Conservation (phyloP, 2,329 filamentous ascomycete genomes). For the Cladosporium sphaerospermum region DNA sequence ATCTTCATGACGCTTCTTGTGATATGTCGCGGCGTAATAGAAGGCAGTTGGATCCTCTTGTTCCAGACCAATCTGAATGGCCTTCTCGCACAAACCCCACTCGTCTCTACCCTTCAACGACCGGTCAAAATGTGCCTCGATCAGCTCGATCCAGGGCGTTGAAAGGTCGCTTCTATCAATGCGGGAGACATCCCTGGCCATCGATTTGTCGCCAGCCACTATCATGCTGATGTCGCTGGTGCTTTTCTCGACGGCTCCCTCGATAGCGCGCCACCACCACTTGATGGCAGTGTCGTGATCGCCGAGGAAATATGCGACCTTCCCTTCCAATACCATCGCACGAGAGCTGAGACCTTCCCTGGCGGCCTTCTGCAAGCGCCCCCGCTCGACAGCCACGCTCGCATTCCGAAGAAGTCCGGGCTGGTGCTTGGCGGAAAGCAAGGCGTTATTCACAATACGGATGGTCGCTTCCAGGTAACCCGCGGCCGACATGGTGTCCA, state of each 20-base stretch:
- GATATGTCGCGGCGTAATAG: slow-evolving; percentile 30
- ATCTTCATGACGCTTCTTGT: slow-evolving; percentile 18
- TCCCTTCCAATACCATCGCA: slow-evolving; percentile 28
- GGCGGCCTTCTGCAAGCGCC: slow-evolving; percentile 20
- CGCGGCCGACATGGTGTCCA: slow-evolving; percentile 18
- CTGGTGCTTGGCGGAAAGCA: slow-evolving; percentile 12
- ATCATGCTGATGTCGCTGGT: not conserved
- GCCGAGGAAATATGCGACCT: slow-evolving; percentile 19
- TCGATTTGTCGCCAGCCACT: not conserved
- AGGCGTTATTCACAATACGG: slow-evolving; percentile 19
- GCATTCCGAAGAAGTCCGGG: slow-evolving; percentile 14
- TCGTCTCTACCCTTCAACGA: slow-evolving; percentile 9
- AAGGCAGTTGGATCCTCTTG: slow-evolving; percentile 40
- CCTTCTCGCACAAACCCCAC: slow-evolving; percentile 3
- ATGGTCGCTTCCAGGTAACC: slow-evolving; percentile 22
- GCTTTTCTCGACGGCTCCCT: slow-evolving; percentile 15
- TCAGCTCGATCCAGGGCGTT: slow-evolving; percentile 29
- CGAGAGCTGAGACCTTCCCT: slow-evolving; percentile 17
- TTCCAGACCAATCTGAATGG: slow-evolving; percentile 16
- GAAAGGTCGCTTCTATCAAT: slow-evolving; percentile 20
- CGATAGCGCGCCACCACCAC: slow-evolving; percentile 23
- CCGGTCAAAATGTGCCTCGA: slow-evolving; percentile 19
- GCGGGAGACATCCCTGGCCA: not conserved
- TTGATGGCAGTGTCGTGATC: slow-evolving; percentile 22
- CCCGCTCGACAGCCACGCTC: slow-evolving; percentile 16